Percentiles rank a stretch among this genome's conserved stretches.
These are phyloP conservation scores for Eimeria acervulina DNA, from an alignment of 169 alveolate species.

Conservation along the genomic window DNA sequence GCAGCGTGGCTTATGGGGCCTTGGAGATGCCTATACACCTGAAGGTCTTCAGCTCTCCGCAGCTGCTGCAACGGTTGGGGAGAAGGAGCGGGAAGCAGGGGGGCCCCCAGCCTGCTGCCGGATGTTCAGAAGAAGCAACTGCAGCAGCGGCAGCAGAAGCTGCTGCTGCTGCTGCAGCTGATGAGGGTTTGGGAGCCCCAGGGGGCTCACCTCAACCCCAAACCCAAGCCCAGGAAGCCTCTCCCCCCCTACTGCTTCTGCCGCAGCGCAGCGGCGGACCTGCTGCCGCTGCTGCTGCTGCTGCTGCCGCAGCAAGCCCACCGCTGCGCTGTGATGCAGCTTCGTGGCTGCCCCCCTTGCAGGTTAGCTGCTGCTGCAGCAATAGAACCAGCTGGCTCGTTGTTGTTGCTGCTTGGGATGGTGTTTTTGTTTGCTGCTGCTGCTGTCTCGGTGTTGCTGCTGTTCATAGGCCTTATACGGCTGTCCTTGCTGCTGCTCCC, in stretches of 20 bases:
- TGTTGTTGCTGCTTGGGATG: too few relatives aligned
- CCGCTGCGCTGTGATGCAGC: neutral
- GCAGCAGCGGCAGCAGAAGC: too few relatives aligned
- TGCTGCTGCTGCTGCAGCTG: too few relatives aligned
- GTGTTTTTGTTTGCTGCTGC: neutral
- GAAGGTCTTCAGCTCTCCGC: constrained; percentile 20
- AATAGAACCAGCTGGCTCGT: too few relatives aligned
- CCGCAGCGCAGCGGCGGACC: neutral
- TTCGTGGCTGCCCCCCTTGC: constrained; percentile 15
- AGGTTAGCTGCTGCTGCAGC: constrained; percentile 16
- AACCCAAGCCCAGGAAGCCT: too few relatives aligned
- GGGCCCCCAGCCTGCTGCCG: too few relatives aligned
- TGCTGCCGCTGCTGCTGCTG: neutral
- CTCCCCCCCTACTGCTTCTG: neutral
- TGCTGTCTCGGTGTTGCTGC: neutral
- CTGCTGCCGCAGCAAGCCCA: neutral
- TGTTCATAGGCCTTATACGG: too few relatives aligned
- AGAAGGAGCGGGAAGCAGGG: too few relatives aligned
- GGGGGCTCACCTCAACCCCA: neutral
- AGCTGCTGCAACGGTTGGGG: neutral
- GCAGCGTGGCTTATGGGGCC: too few relatives aligned
- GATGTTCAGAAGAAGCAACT: neutral
- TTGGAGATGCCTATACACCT: neutral
- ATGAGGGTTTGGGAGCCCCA: neutral
- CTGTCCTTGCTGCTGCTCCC: neutral